Evolutionary conservation across 2,329 filamentous ascomycete species (phyloP).

Genomic region (Didymellaceae sp.): DNA sequence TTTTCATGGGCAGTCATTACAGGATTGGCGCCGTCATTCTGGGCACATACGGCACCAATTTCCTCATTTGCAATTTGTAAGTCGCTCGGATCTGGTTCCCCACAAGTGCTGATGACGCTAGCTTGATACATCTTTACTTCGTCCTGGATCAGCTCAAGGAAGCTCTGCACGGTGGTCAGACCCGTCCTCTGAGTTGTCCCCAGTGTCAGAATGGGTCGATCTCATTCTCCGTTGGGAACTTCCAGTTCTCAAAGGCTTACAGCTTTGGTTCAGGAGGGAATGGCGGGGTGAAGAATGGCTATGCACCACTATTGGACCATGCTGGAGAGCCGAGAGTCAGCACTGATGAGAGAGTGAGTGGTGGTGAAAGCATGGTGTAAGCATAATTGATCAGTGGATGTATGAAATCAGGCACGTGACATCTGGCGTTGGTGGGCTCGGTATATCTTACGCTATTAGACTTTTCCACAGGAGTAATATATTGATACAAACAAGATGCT

Average conservation of each 20-base stretch:
- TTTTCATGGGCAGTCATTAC: conserved; percentile 15
- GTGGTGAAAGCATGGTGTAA: conserved; percentile 13
- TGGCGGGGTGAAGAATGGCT: conserved; percentile 17
- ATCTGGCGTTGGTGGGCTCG: not conserved
- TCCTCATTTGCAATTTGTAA: conserved; percentile 38
- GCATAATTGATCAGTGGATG: not conserved
- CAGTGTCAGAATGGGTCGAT: conserved; percentile 34
- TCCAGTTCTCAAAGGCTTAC: conserved; percentile 12
- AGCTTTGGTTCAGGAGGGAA: conserved; percentile 5
- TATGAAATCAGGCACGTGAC: not conserved
- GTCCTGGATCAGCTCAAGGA: conserved; percentile 26
- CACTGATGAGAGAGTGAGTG: conserved; percentile 12
- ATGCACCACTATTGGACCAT: conserved; percentile 31
- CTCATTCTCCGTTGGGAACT: conserved; percentile 11
- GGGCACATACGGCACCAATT: conserved; percentile 39
- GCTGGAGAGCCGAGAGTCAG: conserved; percentile 8
- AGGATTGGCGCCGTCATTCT: conserved; percentile 22
- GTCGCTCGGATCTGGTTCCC: not conserved
- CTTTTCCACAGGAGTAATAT: too few relatives aligned
- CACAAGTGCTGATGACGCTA: conserved; percentile 9
- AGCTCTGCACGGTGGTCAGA: conserved; percentile 18
- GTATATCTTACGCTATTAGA: too few relatives aligned
- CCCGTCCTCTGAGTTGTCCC: conserved; percentile 30
- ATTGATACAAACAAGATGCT: too few relatives aligned
- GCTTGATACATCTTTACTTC: conserved; percentile 36